These are phyloP conservation scores for Mycena alexandri DNA, from an alignment of 768 basidiomycete species.

Conservation along the genomic window DNA sequence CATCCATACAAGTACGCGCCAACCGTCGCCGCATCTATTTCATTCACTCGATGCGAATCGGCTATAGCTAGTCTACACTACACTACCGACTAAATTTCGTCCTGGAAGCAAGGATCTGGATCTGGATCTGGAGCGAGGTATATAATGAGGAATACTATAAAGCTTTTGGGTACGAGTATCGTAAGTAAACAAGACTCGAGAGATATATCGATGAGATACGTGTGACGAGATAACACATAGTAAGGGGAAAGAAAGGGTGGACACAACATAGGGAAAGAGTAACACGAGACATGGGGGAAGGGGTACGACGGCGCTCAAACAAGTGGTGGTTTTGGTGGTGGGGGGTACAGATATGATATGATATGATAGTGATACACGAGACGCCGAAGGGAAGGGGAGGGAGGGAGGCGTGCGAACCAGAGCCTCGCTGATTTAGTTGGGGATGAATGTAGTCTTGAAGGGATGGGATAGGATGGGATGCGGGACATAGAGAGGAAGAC, in stretches of 20 bases:
- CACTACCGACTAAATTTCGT: conserved; percentile 7
- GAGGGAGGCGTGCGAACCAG: background rate
- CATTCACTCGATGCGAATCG: background rate
- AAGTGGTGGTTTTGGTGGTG: conserved; percentile 38
- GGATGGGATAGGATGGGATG: background rate
- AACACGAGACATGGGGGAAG: conserved; percentile 17
- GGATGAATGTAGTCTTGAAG: background rate
- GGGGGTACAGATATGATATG: conserved; percentile 6
- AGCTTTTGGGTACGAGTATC: too few relatives aligned
- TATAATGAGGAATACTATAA: background rate
- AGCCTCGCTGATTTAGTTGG: too few relatives aligned
- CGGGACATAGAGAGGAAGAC: background rate
- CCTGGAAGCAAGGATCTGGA: too few relatives aligned
- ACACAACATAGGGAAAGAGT: background rate
- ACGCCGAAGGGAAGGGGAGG: conserved; percentile 30
- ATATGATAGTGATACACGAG: conserved; percentile 29
- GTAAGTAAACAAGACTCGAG: background rate
- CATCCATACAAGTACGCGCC: conserved; percentile 5
- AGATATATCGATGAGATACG: background rate
- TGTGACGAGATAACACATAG: too few relatives aligned
- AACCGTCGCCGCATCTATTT: conserved; percentile 25
- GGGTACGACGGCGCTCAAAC: conserved; percentile 41
- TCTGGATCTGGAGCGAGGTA: background rate
- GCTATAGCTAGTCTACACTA: conserved; percentile 8
- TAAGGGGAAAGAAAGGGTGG: too few relatives aligned